phyloP scores from a whole-genome alignment of 352 stramenopile genomes.

The Globisporangium lucens region DNA sequence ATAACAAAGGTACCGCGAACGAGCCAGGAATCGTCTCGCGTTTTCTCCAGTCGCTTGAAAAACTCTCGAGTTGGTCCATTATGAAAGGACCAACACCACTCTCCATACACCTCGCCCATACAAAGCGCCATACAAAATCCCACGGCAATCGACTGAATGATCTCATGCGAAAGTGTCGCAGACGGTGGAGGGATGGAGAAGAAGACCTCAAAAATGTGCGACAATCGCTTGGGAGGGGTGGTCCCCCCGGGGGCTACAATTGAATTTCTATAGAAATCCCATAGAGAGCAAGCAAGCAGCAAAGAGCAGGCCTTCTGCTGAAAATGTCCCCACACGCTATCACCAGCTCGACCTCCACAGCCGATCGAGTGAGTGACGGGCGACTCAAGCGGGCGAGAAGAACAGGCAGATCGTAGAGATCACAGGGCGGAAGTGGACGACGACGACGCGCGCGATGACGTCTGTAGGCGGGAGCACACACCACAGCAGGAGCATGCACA shows the following conservation, averaged over 20 bases:
- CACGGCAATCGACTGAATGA: neutral
- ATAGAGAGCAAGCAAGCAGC: constrained; percentile 4
- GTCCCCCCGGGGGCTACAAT: constrained; percentile 2
- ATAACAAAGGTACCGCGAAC: neutral
- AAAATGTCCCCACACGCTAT: constrained; percentile 12
- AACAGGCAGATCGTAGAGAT: neutral
- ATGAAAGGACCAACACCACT: neutral
- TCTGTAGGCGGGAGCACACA: constrained; percentile 3
- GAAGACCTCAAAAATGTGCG: neutral
- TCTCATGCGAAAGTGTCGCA: constrained; percentile 8
- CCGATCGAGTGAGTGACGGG: neutral
- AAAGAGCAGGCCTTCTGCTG: neutral
- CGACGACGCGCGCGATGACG: neutral
- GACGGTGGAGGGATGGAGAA: neutral
- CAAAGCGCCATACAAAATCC: neutral
- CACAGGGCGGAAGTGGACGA: neutral
- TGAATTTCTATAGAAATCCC: constrained; percentile 10
- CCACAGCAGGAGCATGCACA: constrained; percentile 33
- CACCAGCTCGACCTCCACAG: neutral
- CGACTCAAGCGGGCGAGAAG: neutral
- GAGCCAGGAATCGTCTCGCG: neutral
- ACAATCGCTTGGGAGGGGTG: neutral
- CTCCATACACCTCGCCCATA: neutral
- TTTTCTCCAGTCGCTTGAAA: neutral
- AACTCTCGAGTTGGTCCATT: neutral